Base-by-base conservation (phyloP, 495 filamentous ascomycete species). In the Talaromyces thailandensis region DNA sequence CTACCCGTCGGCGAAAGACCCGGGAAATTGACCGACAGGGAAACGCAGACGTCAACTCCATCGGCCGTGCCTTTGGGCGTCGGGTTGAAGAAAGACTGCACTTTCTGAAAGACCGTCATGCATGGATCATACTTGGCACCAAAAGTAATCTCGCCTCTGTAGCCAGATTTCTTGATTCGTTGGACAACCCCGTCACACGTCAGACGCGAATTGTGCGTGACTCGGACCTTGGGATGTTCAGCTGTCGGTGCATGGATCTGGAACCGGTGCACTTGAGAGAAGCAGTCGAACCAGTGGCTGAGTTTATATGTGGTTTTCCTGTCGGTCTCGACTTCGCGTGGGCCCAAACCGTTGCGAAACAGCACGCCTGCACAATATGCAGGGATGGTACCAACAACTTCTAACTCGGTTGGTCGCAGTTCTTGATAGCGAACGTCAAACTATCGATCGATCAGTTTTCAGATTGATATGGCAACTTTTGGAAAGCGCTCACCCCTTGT, bases 271-370 rank as follows among this genome's bases (percentile, higher is more conserved):
- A 83, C 84, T 63, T 91, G 86, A n/a, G 79, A 79, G 50, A 92
- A 84, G n/a, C 88, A 85, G 70, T 92, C 87, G 63, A 92, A 91
- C 90, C 90, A 94, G 67, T 94, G 90, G 0, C 72, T 81, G 7
- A 83, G 72, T 28, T 75, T 71, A 64, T 83, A 83, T 0, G 79
- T 82, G 1, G 79, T 79, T 31, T 81, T 82, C 0, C 81, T 72
- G 16, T 84, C 79, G 16, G 78, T 79, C 50, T 85, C 71, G 7
- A 88, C 68, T 62, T 81, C 81, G 63, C 80, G 81, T 18, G 79
- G 75, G 0, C 88, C 87, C 0, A 88, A 88, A 0, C 90, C 89
- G 3, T 86, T 93, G 4, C 90, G 82, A 65, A 87, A 92, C 4
- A 94, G 77, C 1, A 78, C 75, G 5, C 90, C 90, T 26, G 79